Evolutionary conservation across 1,284 basidiomycete genomes (phyloP).

Genomic region (Cutaneotrichosporon mucoides): DNA sequence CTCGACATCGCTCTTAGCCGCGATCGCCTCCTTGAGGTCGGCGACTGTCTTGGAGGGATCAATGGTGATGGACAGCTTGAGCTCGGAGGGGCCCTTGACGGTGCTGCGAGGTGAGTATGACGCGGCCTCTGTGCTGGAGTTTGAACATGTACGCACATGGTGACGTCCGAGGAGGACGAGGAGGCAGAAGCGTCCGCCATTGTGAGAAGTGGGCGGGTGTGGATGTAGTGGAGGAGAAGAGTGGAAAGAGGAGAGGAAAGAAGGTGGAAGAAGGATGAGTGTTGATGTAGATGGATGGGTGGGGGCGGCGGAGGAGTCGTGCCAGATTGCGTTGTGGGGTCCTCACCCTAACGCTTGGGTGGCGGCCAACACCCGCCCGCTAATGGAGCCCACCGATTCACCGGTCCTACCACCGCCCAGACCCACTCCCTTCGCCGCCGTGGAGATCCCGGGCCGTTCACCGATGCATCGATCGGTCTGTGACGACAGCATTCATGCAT

Average conservation of each 20-base stretch:
- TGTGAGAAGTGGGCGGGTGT: not conserved
- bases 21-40: conserved; percentile 81
- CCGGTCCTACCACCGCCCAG: not conserved
- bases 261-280: not conserved
- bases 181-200: conserved; percentile 27
- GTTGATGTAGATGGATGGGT: not conserved
- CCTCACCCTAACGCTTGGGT: not conserved
- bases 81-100: conserved; percentile 70
- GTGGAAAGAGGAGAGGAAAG: conserved; percentile 1
- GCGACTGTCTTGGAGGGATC: conserved; percentile 63
- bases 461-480: too few species aligned
- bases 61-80: conserved; percentile 82
- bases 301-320: not conserved
- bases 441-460: too few species aligned
- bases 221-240: not conserved
- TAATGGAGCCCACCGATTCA: not conserved
- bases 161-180: conserved; percentile 23
- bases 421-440: too few species aligned
- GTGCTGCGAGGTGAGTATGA: conserved; percentile 28
- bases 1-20: conserved; percentile 74
- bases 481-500: too few species aligned
- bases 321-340: too few species aligned
- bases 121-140: not conserved
- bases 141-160: conserved; percentile 20
- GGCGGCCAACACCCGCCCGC: not conserved